Percentiles rank a stretch among this genome's conserved stretches.
Evolutionary conservation across 2,329 filamentous ascomycete genomes (phyloP).

Genomic region (Botrytis porri): DNA sequence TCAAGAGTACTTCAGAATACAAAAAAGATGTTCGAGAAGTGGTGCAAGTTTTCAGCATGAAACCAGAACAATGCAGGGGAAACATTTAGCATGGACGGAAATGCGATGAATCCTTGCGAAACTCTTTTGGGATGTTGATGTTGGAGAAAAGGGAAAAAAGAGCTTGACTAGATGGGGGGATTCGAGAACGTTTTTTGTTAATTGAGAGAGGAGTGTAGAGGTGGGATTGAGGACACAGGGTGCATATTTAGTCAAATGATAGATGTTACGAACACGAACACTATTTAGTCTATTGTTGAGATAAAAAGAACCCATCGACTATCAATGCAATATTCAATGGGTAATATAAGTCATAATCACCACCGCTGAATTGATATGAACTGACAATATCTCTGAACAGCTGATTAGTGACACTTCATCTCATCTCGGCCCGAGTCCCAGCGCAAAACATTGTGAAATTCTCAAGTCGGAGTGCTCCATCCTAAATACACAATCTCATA

Average conservation of each 20-base stretch:
- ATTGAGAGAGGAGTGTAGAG: background rate
- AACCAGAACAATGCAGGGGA: background rate
- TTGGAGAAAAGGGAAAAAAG: background rate
- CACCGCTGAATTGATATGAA: background rate
- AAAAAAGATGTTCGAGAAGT: background rate
- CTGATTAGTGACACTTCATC: rapidly evolving
- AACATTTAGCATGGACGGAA: background rate
- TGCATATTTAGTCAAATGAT: background rate
- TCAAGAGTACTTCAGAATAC: background rate
- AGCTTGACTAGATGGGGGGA: background rate
- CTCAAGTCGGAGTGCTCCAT: background rate
- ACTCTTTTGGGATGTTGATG: background rate
- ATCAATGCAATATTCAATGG: too few relatives aligned
- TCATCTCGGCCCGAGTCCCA: background rate
- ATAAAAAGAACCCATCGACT: too few relatives aligned
- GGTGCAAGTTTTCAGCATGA: background rate
- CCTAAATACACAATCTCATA: background rate
- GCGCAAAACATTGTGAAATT: rapidly evolving
- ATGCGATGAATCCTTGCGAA: background rate
- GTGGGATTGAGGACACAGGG: background rate
- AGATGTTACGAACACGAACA: too few relatives aligned
- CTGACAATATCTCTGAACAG: background rate
- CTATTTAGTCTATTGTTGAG: too few relatives aligned
- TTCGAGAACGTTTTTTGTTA: background rate
- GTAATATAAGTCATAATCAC: too few relatives aligned